phyloP scores from a whole-genome alignment of 441 rosid genomes.

The Adansonia madagascariensis region DNA sequence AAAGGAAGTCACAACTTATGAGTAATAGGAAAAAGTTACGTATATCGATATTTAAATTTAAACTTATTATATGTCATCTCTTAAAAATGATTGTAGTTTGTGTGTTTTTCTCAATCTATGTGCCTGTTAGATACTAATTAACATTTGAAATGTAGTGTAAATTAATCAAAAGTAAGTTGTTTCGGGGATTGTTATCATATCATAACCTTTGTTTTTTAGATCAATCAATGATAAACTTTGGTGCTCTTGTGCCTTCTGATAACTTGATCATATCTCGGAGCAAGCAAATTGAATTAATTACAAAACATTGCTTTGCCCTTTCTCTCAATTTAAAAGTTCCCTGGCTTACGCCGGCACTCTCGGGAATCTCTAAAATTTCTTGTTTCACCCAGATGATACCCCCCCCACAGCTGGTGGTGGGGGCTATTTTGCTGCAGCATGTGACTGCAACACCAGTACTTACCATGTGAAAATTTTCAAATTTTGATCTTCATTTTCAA shows the following conservation, averaged over 20 bases:
- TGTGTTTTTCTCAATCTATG: neutral
- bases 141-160: slow-evolving; percentile 10
- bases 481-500: neutral
- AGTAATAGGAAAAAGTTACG: no score
- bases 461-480: neutral
- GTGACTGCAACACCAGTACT: neutral
- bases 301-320: neutral
- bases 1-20: no score
- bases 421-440: neutral
- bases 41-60: no score
- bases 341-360: slow-evolving; percentile 24
- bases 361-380: neutral
- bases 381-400: slow-evolving; percentile 1
- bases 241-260: neutral
- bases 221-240: slow-evolving; percentile 18
- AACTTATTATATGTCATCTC: no score
- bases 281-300: slow-evolving; percentile 10
- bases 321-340: slow-evolving; percentile 14
- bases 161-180: neutral
- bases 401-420: neutral
- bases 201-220: slow-evolving; percentile 2
- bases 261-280: slow-evolving; percentile 23
- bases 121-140: slow-evolving; percentile 22
- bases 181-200: slow-evolving; percentile 8
- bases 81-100: no score